Evolutionary conservation across 1,284 basidiomycete species (phyloP).

Genomic region (Trichosporon faecale): DNA sequence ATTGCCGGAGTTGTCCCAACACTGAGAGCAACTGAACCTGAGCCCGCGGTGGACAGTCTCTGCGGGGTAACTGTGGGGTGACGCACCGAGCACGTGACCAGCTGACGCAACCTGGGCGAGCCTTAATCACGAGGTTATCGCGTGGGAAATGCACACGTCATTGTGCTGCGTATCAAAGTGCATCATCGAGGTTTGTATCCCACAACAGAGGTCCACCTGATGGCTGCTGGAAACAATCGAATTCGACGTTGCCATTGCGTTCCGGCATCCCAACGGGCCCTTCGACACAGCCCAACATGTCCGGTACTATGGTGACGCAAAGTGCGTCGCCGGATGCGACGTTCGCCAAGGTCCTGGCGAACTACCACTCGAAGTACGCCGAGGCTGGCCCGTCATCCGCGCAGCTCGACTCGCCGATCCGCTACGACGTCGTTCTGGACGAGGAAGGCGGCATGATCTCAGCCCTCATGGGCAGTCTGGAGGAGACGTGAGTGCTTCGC

Average conservation of each 20-base stretch:
- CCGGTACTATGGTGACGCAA: not conserved
- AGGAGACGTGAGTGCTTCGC: constrained; percentile 33
- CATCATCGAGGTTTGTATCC: constrained; percentile 12
- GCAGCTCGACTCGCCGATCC: constrained; percentile 43
- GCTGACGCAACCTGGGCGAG: not conserved
- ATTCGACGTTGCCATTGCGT: not conserved
- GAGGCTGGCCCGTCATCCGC: constrained; percentile 41
- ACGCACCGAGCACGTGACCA: not conserved
- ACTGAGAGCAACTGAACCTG: not conserved
- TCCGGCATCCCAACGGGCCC: not conserved
- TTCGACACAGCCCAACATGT: not conserved
- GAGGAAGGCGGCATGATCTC: constrained; percentile 40
- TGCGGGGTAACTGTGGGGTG: not conserved
- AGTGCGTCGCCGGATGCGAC: constrained; percentile 31
- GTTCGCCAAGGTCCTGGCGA: constrained; percentile 40
- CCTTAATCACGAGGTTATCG: not conserved
- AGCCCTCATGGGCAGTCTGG: constrained; percentile 36
- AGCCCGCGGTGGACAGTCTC: not conserved
- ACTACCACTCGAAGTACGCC: constrained; percentile 44
- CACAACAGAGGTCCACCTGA: not conserved
- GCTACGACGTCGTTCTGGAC: constrained; percentile 41
- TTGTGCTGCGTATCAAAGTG: not conserved
- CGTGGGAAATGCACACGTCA: constrained; percentile 12
- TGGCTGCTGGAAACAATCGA: not conserved
- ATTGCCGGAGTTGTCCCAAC: not conserved